Conservation (phyloP, 2,329 filamentous ascomycete genomes). For the Verticillium albo-atrum region DNA sequence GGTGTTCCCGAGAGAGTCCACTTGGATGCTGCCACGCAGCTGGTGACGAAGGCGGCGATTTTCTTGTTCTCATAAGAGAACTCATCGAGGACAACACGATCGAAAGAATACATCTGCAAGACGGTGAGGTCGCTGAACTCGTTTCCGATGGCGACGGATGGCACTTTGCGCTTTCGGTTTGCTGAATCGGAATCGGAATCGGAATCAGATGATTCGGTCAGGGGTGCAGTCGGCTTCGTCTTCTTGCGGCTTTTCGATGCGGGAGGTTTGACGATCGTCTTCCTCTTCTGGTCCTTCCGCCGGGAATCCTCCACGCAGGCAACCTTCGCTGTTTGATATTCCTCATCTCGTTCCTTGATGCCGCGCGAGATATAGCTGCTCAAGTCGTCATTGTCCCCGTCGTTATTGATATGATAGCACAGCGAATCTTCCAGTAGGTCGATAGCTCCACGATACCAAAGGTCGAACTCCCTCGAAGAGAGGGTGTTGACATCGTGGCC, state of each 20-base stretch:
- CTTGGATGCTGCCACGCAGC: conserved; percentile 26
- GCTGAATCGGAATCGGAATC: not conserved
- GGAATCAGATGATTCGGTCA: not conserved
- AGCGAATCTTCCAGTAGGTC: not conserved
- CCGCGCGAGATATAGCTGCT: not conserved
- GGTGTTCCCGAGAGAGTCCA: conserved; percentile 42
- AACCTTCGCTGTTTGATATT: not conserved
- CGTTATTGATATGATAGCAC: too few relatives aligned
- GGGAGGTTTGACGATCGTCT: not conserved
- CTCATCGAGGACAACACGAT: conserved; percentile 37
- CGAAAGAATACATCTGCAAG: conserved; percentile 32
- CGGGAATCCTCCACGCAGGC: not conserved
- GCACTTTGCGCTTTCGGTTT: not conserved
- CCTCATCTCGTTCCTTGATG: not conserved
- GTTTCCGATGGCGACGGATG: not conserved
- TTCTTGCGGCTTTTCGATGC: not conserved
- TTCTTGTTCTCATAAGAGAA: conserved; percentile 32
- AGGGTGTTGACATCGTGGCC: not conserved
- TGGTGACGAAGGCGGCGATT: conserved; percentile 26
- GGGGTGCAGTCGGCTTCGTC: not conserved
- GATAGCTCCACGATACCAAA: conserved; percentile 4
- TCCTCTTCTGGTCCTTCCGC: conserved; percentile 1
- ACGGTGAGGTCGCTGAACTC: conserved; percentile 8
- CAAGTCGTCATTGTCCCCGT: not conserved
- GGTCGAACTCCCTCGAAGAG: not conserved